These are phyloP conservation scores for Patellifolia procumbens DNA, from an alignment of 179 eudicot genomes.

Conservation along the genomic window DNA sequence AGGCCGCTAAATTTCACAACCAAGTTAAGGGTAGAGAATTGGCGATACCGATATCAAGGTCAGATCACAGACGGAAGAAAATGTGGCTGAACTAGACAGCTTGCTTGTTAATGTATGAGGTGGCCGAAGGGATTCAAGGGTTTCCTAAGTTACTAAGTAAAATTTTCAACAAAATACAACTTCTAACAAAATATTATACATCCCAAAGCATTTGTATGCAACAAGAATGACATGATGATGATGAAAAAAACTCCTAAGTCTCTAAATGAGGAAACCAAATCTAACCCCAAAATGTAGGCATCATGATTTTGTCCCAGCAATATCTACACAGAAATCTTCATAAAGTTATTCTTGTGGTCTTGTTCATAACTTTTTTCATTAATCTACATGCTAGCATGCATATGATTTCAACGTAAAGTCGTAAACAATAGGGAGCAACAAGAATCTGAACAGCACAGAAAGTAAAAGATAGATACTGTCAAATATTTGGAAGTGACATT, in stretches of 20 bases:
- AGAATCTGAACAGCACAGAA: conserved; percentile 18
- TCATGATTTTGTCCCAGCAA: conserved; percentile 30
- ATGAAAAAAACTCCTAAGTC: conserved; percentile 13
- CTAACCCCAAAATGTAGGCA: conserved; percentile 17
- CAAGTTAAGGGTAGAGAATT: background rate
- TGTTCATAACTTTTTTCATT: conserved; percentile 12
- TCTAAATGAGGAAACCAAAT: conserved; percentile 20
- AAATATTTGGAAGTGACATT: conserved; percentile 14
- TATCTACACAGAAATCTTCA: conserved; percentile 24
- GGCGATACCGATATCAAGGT: background rate
- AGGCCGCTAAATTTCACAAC: conserved; percentile 19
- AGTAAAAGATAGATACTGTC: conserved; percentile 22
- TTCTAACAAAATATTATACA: conserved; percentile 21
- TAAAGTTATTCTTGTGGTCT: conserved; percentile 24
- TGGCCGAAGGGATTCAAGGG: background rate
- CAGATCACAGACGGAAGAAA: background rate
- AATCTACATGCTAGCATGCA: conserved; percentile 12
- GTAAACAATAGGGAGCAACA: background rate
- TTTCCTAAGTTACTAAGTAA: background rate
- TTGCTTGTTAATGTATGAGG: background rate
- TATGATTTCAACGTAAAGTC: conserved; percentile 7
- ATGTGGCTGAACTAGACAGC: background rate
- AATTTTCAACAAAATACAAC: background rate
- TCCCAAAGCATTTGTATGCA: conserved; percentile 17
- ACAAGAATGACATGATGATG: conserved; percentile 24